Percentiles rank a stretch among this genome's conserved stretches.
Conservation (phyloP, 352 stramenopile genomes). For the Globisporangium nodosum region DNA sequence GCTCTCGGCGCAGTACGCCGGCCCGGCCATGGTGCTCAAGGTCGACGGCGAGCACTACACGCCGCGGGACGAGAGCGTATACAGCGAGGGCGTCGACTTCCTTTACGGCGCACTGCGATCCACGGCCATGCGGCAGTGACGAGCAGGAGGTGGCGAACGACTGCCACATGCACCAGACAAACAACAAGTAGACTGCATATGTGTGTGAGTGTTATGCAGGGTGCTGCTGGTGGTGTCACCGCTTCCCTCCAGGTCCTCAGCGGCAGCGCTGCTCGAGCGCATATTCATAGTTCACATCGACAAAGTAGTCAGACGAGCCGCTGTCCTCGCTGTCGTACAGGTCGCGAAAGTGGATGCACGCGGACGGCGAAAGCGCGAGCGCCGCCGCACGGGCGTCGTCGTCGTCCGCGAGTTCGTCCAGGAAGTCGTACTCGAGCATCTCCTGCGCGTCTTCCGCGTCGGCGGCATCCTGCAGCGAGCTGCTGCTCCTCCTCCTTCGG, state of each 20-base stretch:
- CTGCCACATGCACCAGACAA: no score
- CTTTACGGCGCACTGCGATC: constrained; percentile 41
- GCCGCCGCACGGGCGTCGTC: no score
- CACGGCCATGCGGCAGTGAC: constrained; percentile 15
- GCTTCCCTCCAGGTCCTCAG: neutral
- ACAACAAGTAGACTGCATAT: neutral
- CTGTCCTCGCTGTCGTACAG: constrained; percentile 44
- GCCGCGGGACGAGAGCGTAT: constrained; percentile 31
- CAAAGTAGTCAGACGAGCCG: constrained; percentile 51
- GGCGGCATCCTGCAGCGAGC: no score
- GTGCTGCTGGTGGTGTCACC: no score
- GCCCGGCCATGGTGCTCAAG: constrained; percentile 37
- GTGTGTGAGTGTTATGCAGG: neutral
- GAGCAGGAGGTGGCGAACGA: no score
- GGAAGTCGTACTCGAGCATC: constrained; percentile 74
- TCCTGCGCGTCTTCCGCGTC: constrained; percentile 20
- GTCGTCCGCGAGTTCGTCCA: constrained; percentile 59
- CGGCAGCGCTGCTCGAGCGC: constrained; percentile 13
- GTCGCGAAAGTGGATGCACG: constrained; percentile 60
- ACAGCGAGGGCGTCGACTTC: constrained; percentile 60
- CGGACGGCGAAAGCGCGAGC: constrained; percentile 34
- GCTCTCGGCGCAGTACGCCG: constrained; percentile 56
- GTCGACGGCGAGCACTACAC: constrained; percentile 72
- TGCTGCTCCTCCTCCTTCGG: neutral
- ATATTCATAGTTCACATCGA: constrained; percentile 65